Conservation (phyloP, 2,329 filamentous ascomycete species). For the Nothophoma quercina region DNA sequence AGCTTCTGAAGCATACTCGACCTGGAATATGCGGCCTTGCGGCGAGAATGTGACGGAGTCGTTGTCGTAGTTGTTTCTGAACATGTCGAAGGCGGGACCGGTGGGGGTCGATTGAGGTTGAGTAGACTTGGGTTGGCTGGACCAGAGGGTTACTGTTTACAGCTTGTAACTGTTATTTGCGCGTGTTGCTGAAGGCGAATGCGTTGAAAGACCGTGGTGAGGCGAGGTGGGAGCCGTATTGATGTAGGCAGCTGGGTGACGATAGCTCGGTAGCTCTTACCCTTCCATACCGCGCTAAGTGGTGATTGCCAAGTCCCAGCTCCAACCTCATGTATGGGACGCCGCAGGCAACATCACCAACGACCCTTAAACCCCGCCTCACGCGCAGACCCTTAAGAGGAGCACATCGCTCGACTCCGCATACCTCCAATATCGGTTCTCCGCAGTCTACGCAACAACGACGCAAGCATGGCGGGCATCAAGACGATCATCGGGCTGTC, state of each 20-base stretch:
- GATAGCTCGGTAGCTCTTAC: conserved; percentile 31
- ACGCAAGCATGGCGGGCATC: conserved; percentile 76
- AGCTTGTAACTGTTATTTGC: too few relatives aligned
- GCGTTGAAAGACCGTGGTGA: too few relatives aligned
- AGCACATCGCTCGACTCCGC: background rate
- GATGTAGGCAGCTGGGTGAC: conserved; percentile 38
- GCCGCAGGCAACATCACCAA: conserved; percentile 4
- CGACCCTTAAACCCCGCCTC: background rate
- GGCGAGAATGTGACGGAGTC: conserved; percentile 99
- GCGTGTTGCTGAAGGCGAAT: too few relatives aligned
- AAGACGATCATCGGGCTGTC: conserved; percentile 99
- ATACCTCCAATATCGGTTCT: background rate
- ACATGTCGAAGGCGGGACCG: conserved; percentile 70
- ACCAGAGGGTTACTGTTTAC: too few relatives aligned
- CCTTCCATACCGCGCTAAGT: conserved; percentile 29
- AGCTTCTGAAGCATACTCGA: conserved; percentile 98
- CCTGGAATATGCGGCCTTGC: conserved; percentile 99
- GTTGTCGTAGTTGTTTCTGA: conserved; percentile 99
- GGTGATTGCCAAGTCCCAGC: conserved; percentile 12
- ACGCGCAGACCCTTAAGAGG: background rate
- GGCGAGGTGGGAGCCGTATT: conserved; percentile 26
- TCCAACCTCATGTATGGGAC: conserved; percentile 11
- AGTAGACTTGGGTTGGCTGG: background rate
- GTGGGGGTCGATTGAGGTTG: conserved; percentile 19
- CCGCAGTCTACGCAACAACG: background rate